Evolutionary conservation across 257 asterid species (phyloP).

Genomic region (Paraleonurus japonicus): DNA sequence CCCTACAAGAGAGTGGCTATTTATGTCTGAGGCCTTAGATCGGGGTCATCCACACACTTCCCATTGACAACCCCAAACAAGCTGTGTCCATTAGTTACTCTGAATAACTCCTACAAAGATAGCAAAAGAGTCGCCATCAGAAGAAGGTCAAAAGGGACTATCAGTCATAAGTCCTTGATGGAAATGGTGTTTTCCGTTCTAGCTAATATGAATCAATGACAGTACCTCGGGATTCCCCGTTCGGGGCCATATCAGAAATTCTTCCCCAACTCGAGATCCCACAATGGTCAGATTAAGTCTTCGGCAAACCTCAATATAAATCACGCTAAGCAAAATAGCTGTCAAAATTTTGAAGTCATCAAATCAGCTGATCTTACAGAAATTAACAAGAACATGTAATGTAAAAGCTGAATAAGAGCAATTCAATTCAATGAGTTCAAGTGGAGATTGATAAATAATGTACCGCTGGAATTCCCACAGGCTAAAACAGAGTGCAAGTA

Average conservation of each 20-base stretch:
- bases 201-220: neutral
- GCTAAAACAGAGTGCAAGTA: conserved; percentile 84
- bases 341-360: conserved; percentile 28
- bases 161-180: neutral
- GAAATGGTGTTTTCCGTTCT: neutral
- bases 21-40: conserved; percentile 88
- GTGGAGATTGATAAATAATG: neutral
- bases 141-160: neutral
- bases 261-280: conserved; percentile 99
- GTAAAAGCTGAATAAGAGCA: neutral
- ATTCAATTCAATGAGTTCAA: neutral
- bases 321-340: conserved; percentile 92
- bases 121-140: conserved; percentile 15
- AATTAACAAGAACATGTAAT: conserved; percentile 4
- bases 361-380: conserved; percentile 11
- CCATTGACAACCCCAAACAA: conserved; percentile 84
- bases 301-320: conserved; percentile 93
- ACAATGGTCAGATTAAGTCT: conserved; percentile 85
- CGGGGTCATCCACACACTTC: conserved; percentile 88
- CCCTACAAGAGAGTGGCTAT: conserved; percentile 69
- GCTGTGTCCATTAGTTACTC: conserved; percentile 76
- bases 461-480: conserved; percentile 81
- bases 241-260: conserved; percentile 93
- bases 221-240: conserved; percentile 90
- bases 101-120: conserved; percentile 72